Evolutionary conservation across 768 basidiomycete species (phyloP).

Genomic region (Termitomyces sp.): DNA sequence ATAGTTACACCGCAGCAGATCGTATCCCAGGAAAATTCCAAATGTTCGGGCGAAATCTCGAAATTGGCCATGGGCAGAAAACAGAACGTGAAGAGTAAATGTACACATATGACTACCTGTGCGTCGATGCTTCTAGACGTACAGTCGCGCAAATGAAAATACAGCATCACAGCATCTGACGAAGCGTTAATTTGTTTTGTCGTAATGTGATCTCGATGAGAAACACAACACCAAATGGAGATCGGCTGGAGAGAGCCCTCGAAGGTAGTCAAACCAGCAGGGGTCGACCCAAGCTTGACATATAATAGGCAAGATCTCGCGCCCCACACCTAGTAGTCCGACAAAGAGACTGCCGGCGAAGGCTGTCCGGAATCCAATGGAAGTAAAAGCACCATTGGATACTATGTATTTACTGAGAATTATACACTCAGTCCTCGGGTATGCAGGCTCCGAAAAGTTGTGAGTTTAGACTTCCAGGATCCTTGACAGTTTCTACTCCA

Average conservation of each 20-base stretch:
- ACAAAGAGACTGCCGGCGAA: neutral
- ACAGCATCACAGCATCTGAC: neutral
- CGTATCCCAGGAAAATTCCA: neutral
- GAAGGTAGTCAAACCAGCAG: neutral
- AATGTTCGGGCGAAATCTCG: neutral
- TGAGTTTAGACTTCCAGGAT: neutral
- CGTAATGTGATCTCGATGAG: neutral
- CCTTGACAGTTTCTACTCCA: neutral
- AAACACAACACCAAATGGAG: neutral
- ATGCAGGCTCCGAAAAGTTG: neutral
- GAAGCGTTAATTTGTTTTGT: neutral
- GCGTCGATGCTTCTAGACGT: neutral
- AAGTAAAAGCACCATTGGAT: neutral
- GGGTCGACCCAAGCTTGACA: too few species aligned
- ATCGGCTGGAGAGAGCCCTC: neutral
- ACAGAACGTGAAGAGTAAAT: neutral
- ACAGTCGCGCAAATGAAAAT: neutral
- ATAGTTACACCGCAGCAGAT: neutral
- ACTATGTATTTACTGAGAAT: neutral
- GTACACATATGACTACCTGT: neutral
- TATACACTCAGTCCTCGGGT: too few species aligned
- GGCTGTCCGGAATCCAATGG: neutral
- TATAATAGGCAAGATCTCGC: neutral
- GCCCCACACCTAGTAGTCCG: too few species aligned
- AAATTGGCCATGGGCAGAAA: neutral